phyloP scores from a whole-genome alignment of 148 eudicot species.

The Salicornia ramosissima region DNA sequence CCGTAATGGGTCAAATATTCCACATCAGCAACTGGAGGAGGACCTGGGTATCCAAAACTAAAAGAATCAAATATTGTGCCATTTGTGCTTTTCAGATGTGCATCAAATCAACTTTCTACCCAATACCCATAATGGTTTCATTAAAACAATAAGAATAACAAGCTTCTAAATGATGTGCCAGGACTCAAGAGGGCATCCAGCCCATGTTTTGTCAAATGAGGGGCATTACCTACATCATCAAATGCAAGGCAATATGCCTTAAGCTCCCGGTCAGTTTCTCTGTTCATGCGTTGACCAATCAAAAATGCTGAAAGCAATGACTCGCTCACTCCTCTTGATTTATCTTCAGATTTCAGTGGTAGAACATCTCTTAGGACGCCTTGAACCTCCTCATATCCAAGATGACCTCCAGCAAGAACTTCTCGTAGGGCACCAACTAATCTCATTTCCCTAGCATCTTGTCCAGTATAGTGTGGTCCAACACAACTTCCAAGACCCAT shows the following conservation, averaged over 20 bases:
- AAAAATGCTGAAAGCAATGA: conserved; percentile 90
- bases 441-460: conserved; percentile 81
- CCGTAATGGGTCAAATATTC: conserved; percentile 91
- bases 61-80: no score
- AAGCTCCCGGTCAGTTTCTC: conserved; percentile 95
- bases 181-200: conserved; percentile 9
- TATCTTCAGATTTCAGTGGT: conserved; percentile 43
- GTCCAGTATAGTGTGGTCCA: conserved; percentile 84
- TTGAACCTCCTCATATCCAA: conserved; percentile 96
- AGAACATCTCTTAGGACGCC: conserved; percentile 88
- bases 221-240: conserved; percentile 73
- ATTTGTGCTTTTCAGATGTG: background rate
- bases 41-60: conserved; percentile 42
- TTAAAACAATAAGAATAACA: conserved; percentile 10
- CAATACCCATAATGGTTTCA: background rate
- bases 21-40: conserved; percentile 82
- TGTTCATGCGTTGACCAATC: conserved; percentile 96
- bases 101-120: background rate
- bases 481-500: conserved; percentile 68
- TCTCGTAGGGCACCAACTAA: conserved; percentile 94
- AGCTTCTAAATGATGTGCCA: conserved; percentile 12
- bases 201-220: conserved; percentile 20
- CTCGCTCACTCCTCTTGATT: conserved; percentile 54
- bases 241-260: conserved; percentile 98
- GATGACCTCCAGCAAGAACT: conserved; percentile 93